Percentiles rank a stretch among this genome's conserved stretches.
Evolutionary conservation across 208 protist species (phyloP).

Genomic region (Leishmania tropica): DNA sequence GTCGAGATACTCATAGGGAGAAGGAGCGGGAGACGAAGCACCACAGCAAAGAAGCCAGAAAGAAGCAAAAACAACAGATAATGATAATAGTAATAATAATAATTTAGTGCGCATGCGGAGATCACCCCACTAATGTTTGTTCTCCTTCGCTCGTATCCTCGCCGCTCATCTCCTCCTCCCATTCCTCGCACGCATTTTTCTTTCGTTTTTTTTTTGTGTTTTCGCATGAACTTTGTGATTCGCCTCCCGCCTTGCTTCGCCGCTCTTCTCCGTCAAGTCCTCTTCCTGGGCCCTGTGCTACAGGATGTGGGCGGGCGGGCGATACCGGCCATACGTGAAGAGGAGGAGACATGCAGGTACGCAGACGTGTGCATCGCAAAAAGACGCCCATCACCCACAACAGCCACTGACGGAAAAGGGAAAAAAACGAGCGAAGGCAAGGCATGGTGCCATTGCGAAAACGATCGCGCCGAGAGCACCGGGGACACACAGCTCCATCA

Average conservation of each 20-base stretch:
- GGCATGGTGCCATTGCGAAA: neutral
- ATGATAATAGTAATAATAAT: neutral
- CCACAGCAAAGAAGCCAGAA: neutral
- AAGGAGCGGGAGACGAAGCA: neutral
- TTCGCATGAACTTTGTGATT: neutral
- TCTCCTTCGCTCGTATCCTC: neutral
- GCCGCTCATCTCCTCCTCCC: neutral
- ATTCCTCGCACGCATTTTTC: neutral
- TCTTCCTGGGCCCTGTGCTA: neutral
- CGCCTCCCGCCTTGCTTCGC: neutral
- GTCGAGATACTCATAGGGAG: neutral
- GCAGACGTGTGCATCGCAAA: neutral
- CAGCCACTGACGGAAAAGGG: neutral
- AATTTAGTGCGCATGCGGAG: neutral
- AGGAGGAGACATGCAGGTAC: neutral
- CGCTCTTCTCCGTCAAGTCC: neutral
- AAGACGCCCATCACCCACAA: neutral
- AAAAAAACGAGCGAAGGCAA: neutral
- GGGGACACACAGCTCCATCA: neutral
- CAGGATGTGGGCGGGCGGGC: neutral
- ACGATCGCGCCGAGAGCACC: neutral
- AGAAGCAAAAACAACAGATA: neutral
- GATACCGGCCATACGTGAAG: neutral
- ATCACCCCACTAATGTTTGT: neutral
- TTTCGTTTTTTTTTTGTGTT: neutral